These are phyloP conservation scores for Asterochloris erici DNA, from an alignment of 139 green algal species.

Conservation along the genomic window DNA sequence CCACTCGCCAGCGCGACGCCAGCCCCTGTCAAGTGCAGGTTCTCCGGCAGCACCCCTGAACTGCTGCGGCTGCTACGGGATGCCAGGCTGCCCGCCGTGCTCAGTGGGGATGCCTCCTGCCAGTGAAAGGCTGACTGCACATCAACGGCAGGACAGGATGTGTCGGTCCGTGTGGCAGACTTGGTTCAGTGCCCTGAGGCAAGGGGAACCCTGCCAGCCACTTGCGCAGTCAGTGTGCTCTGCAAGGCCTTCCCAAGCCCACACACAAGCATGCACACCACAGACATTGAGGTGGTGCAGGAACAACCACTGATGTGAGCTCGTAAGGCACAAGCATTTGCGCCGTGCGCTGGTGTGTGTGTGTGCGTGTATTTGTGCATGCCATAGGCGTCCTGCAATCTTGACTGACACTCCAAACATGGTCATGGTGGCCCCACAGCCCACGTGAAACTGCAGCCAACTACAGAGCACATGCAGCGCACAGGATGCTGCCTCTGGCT, in stretches of 20 bases:
- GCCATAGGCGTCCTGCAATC: background rate
- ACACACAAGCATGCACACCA: too few species aligned
- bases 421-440: too few species aligned
- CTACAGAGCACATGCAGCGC: too few species aligned
- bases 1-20: background rate
- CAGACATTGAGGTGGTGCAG: too few species aligned
- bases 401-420: background rate
- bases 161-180: background rate
- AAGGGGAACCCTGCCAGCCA: background rate
- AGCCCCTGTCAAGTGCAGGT: background rate
- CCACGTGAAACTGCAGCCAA: too few species aligned
- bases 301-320: too few species aligned
- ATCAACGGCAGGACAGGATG: background rate
- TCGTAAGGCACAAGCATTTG: too few species aligned
- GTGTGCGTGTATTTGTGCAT: background rate
- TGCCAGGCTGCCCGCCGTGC: too few species aligned
- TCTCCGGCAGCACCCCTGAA: slow-evolving; percentile 9
- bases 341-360: background rate
- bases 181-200: too few species aligned
- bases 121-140: slow-evolving; percentile 9
- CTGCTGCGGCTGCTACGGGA: background rate
- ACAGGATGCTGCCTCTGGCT: too few species aligned
- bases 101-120: background rate
- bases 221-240: background rate
- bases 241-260: background rate